Base-by-base conservation (phyloP, 2,329 filamentous ascomycete genomes). In the Aureobasidium sp. region DNA sequence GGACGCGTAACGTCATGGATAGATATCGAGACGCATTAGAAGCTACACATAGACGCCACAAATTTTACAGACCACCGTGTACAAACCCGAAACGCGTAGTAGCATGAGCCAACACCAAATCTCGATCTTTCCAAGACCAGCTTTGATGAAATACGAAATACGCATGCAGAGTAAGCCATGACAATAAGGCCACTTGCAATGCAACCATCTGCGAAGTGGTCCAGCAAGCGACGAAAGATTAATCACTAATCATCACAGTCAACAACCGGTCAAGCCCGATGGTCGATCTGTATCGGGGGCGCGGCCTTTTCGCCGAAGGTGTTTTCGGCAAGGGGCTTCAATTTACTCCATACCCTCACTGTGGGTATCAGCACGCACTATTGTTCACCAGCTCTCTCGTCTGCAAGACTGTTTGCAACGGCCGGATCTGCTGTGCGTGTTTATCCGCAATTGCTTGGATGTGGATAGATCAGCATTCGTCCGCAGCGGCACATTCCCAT, bases 41-140 rank as follows among this genome's bases (percentile, higher is more conserved):
- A 54, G 25, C 37, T 25, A 32, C 50, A 54, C 16, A 54, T 54
- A 54, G 50, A 54, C 50, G 50, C 50, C 50, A 42, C 50, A 37
- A 54, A 42, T 21, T 29, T 3, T 30, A 42, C 36, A 54, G 27
- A 25, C 10, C 30, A 11, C 13, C n/a, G 30, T 48, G 16, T 21
- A 48, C 15, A 1, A 30, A 48, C 3, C 45, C 45, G 8, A 30
- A 11, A 30, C 27, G 45, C 10, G 30, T 9, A 47, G 10, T 47
- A 48, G 16, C 45, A 9, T 48, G 45, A 30, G 9, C n/a, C 3
- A 13, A 25, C 21, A 27, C 16, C 1, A 1, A 21, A 9, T 37
- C 21, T 21, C 21, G 21, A 21, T 21, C 21, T 21, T 29, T 21
- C 37, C 41, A 9, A 16, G 7, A 39, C 30, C 5, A 10, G 16